phyloP scores from a whole-genome alignment of 345 rosid species.

The Rhizophora apiculata region DNA sequence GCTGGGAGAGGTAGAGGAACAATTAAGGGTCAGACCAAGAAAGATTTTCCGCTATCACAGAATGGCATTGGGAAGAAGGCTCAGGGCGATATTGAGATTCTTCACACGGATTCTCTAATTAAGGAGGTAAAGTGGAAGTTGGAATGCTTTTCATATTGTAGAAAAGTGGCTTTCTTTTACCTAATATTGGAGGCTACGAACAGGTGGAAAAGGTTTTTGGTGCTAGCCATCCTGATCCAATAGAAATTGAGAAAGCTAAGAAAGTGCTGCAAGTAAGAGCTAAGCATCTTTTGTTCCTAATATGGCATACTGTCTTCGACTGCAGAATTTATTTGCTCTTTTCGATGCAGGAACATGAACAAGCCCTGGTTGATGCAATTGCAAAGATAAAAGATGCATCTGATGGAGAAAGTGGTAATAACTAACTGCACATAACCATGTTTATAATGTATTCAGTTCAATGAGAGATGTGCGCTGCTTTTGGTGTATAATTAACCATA shows the following conservation, averaged over 20 bases:
- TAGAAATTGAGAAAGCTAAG: slow-evolving; percentile 82
- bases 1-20: slow-evolving; percentile 84
- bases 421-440: slow-evolving; percentile 51
- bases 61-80: slow-evolving; percentile 76
- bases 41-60: slow-evolving; percentile 50
- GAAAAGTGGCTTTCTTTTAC: slow-evolving; percentile 4
- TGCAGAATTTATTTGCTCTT: slow-evolving; percentile 10
- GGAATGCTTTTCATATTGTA: neutral
- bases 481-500: slow-evolving; percentile 32
- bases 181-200: slow-evolving; percentile 13
- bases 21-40: slow-evolving; percentile 45
- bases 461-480: slow-evolving; percentile 23
- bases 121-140: slow-evolving; percentile 59
- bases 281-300: neutral
- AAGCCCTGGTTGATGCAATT: slow-evolving; percentile 83
- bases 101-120: slow-evolving; percentile 80
- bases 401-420: slow-evolving; percentile 98
- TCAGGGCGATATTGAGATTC: slow-evolving; percentile 81
- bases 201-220: slow-evolving; percentile 90
- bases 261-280: slow-evolving; percentile 66
- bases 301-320: neutral
- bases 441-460: slow-evolving; percentile 25
- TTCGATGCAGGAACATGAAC: slow-evolving; percentile 74
- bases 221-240: slow-evolving; percentile 59
- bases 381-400: slow-evolving; percentile 90